Percentiles rank a stretch among this genome's conserved stretches.
phyloP scores from a whole-genome alignment of 2,329 filamentous ascomycete species.

The Aspergillus puulaauensis region DNA sequence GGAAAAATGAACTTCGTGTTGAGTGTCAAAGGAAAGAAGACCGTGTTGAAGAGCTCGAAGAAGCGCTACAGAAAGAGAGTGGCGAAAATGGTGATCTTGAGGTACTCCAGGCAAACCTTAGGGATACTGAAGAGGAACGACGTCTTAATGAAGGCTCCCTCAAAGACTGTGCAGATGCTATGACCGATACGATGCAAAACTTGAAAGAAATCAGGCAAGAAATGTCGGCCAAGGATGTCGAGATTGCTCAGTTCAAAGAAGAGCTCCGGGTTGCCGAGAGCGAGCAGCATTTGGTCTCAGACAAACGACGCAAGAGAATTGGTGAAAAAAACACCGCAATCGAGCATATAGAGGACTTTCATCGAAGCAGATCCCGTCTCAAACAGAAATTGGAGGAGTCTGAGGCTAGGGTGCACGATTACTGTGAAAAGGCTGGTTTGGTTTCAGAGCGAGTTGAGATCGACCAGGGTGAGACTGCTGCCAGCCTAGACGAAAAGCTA shows the following conservation, averaged over 20 bases:
- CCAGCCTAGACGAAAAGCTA: conserved; percentile 50
- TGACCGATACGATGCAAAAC: conserved; percentile 43
- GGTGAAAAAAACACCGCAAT: conserved; percentile 63
- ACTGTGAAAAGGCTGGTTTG: conserved; percentile 54
- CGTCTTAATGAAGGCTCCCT: conserved; percentile 45
- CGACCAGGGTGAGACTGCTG: conserved; percentile 62
- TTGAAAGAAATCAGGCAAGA: conserved; percentile 39
- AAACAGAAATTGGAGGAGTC: conserved; percentile 52
- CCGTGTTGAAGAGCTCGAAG: conserved; percentile 64
- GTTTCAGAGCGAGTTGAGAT: conserved; percentile 62
- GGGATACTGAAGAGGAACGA: conserved; percentile 54
- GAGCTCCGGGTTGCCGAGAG: conserved; percentile 57
- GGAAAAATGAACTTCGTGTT: conserved; percentile 52
- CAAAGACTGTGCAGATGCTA: conserved; percentile 49
- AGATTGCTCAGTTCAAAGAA: conserved; percentile 36
- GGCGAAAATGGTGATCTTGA: conserved; percentile 67
- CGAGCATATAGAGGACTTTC: conserved; percentile 51
- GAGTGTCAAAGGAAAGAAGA: conserved; percentile 62
- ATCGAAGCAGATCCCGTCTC: conserved; percentile 46
- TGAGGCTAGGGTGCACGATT: conserved; percentile 52
- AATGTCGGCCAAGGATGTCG: conserved; percentile 30
- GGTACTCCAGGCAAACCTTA: conserved; percentile 58
- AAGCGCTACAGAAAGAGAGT: conserved; percentile 58
- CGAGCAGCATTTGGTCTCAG: conserved; percentile 51
- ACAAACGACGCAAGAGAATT: conserved; percentile 55